These are phyloP conservation scores for Boletales sp. DNA, from an alignment of 768 basidiomycete genomes.

Conservation along the genomic window DNA sequence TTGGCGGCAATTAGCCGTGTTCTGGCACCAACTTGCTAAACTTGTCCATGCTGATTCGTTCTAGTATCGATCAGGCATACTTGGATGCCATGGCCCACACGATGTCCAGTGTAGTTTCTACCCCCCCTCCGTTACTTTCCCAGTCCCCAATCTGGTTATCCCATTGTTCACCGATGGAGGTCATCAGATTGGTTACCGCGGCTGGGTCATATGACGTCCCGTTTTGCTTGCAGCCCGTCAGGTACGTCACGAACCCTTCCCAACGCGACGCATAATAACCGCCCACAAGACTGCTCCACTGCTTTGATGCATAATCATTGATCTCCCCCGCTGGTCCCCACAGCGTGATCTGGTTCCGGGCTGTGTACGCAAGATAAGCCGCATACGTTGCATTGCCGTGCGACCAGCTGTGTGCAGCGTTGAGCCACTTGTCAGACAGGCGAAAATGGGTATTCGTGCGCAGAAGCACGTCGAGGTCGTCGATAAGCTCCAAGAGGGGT, in stretches of 20 bases:
- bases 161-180: slow-evolving; percentile 33
- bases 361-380: slow-evolving; percentile 35
- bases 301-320: slow-evolving; percentile 43
- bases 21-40: too few relatives aligned
- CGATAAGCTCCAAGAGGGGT: slow-evolving; percentile 29
- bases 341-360: slow-evolving; percentile 43
- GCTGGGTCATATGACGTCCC: slow-evolving; percentile 28
- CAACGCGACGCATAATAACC: slow-evolving; percentile 36
- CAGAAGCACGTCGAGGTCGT: slow-evolving; percentile 35
- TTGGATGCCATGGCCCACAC: slow-evolving; percentile 14
- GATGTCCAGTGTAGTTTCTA: slow-evolving; percentile 21
- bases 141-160: slow-evolving; percentile 18
- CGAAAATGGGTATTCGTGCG: slow-evolving; percentile 31
- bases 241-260: slow-evolving; percentile 33
- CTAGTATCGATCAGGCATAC: neutral
- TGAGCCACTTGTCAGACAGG: slow-evolving; percentile 32
- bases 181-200: slow-evolving; percentile 21
- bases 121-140: slow-evolving; percentile 8
- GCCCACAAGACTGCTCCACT: slow-evolving; percentile 38
- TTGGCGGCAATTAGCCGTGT: too few relatives aligned
- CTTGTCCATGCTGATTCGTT: too few relatives aligned
- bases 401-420: slow-evolving; percentile 29
- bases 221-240: slow-evolving; percentile 26
- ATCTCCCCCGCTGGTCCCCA: slow-evolving; percentile 41
- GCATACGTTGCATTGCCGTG: slow-evolving; percentile 30